Conservation (phyloP, 129 eudicot genomes). For the carrot (Daucus carota) region DH1_v3.0 NC_030383.2:39998501-39999000, state of each 20-base stretch:
- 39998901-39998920: not conserved
- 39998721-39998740: not conserved
- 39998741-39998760: not conserved
- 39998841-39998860: not conserved
- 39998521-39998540: conserved; percentile 95
- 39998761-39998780: not conserved
- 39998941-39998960: not conserved
- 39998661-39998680: not conserved
- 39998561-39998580: conserved; percentile 12
- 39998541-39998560: conserved; percentile 99
- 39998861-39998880: not conserved
- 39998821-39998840: not conserved
- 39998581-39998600: not conserved
- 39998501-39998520: conserved; percentile 99
- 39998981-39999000: not conserved
- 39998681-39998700: not conserved
- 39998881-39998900: not conserved
- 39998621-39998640: not conserved
- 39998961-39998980: not conserved
- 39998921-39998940: not conserved
- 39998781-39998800: too few relatives aligned
- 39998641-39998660: not conserved
- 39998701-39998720: not conserved
- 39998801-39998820: too few relatives aligned
- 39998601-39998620: not conserved